A percentile compares a stretch with the other conserved stretches of the same genome.
phyloP scores from a whole-genome alignment of 2,329 filamentous ascomycete genomes.

The Rutstroemia sp. region DNA sequence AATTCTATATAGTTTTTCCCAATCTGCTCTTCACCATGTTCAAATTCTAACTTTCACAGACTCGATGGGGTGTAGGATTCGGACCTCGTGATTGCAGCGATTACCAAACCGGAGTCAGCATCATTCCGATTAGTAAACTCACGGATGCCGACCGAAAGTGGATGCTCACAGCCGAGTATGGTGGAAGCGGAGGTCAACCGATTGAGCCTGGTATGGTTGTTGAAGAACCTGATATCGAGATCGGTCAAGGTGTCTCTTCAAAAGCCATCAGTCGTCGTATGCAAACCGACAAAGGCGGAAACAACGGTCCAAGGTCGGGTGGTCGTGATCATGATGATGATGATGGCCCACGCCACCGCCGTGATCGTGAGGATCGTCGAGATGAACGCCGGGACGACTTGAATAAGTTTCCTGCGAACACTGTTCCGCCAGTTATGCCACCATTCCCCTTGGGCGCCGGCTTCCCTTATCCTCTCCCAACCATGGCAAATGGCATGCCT shows the following conservation, averaged over 20 bases:
- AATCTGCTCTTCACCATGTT: neutral
- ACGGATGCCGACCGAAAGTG: slow-evolving; percentile 97
- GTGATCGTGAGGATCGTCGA: slow-evolving; percentile 13
- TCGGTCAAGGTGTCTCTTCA: slow-evolving; percentile 91
- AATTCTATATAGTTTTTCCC: neutral
- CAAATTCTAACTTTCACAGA: slow-evolving; percentile 44
- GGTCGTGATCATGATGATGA: slow-evolving; percentile 26
- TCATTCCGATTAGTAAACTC: slow-evolving; percentile 86
- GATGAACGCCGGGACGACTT: slow-evolving; percentile 13
- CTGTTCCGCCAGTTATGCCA: slow-evolving; percentile 20
- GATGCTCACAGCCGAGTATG: slow-evolving; percentile 90
- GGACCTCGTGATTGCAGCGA: slow-evolving; percentile 96
- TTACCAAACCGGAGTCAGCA: slow-evolving; percentile 82
- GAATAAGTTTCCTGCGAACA: slow-evolving; percentile 14
- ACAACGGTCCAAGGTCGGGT: slow-evolving; percentile 54
- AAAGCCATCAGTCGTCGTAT: slow-evolving; percentile 71
- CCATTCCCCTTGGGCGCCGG: slow-evolving; percentile 14
- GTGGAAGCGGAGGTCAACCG: slow-evolving; percentile 76
- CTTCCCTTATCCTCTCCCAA: slow-evolving; percentile 35
- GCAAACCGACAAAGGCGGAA: slow-evolving; percentile 60
- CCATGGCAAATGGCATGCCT: slow-evolving; percentile 42
- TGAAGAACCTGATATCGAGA: slow-evolving; percentile 97
- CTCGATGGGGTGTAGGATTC: slow-evolving; percentile 95
- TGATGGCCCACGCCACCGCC: slow-evolving; percentile 15
- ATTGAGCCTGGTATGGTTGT: slow-evolving; percentile 82